Evolutionary conservation across 352 stramenopile genomes (phyloP), one percentile per base, ranked within the genome.

Genomic region (Pythium grandisporangium): DNA sequence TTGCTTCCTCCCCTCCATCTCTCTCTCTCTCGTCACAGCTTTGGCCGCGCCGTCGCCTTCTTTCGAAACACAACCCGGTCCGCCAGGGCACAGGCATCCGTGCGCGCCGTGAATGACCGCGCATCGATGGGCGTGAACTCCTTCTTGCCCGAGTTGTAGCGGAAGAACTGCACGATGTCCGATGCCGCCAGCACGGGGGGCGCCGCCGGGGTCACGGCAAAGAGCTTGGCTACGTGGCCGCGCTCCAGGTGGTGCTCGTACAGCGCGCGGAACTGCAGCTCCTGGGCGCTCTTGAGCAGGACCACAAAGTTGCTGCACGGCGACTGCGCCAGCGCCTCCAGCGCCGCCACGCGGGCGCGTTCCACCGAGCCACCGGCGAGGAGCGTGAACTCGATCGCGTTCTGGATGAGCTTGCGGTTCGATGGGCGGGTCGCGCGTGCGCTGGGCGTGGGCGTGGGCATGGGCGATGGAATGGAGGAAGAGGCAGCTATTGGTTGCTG

Each of bases 61-160:
- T 71, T 70, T 36, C 65, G 77, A 30, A 80, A 71, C 10, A 79
- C 53, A 19, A 80, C 42, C 20, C 79, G 54, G 24, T 84, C 64
- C 27, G 53, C 42, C 12, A 89, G 60, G 20, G 78, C 70, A 24
- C 67, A 85, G 6, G 72, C 78, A 45, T 91, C 78, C 1, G 75
- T 91, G 33, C 68, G 79, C 21, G 84, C 61, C 1, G 75, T 91
- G 45, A 91, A 89, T 0, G 63, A 70, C 2, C 75, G 58, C 14
- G 70, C 77, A 16, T 82, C 61, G 7, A 89, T 69, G 0, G 75
- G 43, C 7, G 71, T 33, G 17, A 91, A 89, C 37, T 77, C 69
- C 40, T 89, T 91, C 32, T 89, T 91, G 20, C 72, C 75, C 10
- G 75, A 87, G 36, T 84, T 91, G 60, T 91, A 89, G 38, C 79